phyloP scores from a whole-genome alignment of 2,329 filamentous ascomycete genomes.

The Bipolaris cookei region DNA sequence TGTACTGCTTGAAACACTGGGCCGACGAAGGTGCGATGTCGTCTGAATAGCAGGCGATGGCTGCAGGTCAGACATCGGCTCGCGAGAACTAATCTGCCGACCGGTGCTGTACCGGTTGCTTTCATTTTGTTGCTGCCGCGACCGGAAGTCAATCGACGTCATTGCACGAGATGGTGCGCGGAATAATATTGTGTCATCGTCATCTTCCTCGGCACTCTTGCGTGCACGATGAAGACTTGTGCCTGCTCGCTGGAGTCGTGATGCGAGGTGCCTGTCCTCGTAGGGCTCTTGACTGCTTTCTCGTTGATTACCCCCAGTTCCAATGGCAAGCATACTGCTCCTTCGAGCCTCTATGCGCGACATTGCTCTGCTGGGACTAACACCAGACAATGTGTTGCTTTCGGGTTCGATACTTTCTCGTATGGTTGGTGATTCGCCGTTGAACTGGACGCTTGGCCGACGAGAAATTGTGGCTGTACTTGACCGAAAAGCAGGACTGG shows the following conservation, averaged over 20 bases:
- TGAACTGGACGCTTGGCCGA: conserved; percentile 46
- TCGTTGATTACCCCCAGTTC: conserved; percentile 29
- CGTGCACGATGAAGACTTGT: conserved; percentile 50
- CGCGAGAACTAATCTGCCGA: conserved; percentile 47
- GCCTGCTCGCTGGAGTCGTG: conserved; percentile 46
- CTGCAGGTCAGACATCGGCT: conserved; percentile 47
- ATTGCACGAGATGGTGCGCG: conserved; percentile 57
- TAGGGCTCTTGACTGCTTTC: conserved; percentile 41
- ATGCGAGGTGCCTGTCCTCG: conserved; percentile 29
- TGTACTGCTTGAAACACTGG: conserved; percentile 33
- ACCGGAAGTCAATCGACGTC: conserved; percentile 51
- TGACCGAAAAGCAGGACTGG: conserved; percentile 41
- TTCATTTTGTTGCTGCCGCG: conserved; percentile 41
- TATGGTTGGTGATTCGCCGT: conserved; percentile 44
- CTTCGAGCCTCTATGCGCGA: conserved; percentile 56
- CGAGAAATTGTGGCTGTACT: conserved; percentile 35
- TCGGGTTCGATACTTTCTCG: conserved; percentile 47
- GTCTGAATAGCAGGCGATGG: conserved; percentile 41
- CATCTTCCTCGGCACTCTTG: conserved; percentile 41
- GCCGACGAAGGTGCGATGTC: conserved; percentile 38
- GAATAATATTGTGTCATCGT: conserved; percentile 48
- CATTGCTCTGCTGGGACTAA: conserved; percentile 48
- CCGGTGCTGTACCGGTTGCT: conserved; percentile 30
- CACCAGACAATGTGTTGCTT: conserved; percentile 36
- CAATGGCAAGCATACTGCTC: conserved; percentile 38